Evolutionary conservation across 129 eudicot species (phyloP), one percentile per base, ranked within the genome.

Genomic region (Smallanthus sonchifolius): DNA sequence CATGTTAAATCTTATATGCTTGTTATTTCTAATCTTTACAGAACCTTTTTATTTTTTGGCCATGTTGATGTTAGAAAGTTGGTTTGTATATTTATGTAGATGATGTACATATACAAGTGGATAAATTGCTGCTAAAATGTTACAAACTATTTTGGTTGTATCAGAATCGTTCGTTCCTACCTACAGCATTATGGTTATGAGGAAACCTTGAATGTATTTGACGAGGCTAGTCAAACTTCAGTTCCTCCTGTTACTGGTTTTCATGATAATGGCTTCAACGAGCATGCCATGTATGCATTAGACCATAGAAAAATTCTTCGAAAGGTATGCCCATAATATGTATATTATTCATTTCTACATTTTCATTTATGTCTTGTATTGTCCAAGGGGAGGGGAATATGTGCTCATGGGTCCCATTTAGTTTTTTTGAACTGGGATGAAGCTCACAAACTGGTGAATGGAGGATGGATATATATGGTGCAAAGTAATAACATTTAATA

Each of bases 171-270:
- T 45, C 91, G 99, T 44, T 79, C 97, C 43, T 94, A 94, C 81
- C 81, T 94, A 38, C 93, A 85, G 57, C 97, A 94, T 73, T 90
- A 94, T 82, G 99, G 99, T 40, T 94, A 94, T 54, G 96, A 83
- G 80, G 99, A 88, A 54, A 94, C 99, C n/a, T 89, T 94, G 39
- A 57, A 79, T 32, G 81, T 83, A 10, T 84, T 94, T 78, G 97
- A 94, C 56, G 67, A 47, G 74, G 97, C 96, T 66, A 87, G 81
- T 49, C 77, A 73, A 83, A 88, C 76, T 85, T 82, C 88, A 30
- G 67, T 85, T 54, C 97, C 99, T 20, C 91, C 91, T 9, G 63
- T 85, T 43, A 70, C 92, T 40, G 74, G 78, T 52, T 36, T 61
- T 73, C 83, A 78, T 74, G 87, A 88, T 69, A 88, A 84, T 79